These are phyloP conservation scores for Williopsis jadinii DNA, from an alignment of 1,139 yeast species.

Conservation along the genomic window DNA sequence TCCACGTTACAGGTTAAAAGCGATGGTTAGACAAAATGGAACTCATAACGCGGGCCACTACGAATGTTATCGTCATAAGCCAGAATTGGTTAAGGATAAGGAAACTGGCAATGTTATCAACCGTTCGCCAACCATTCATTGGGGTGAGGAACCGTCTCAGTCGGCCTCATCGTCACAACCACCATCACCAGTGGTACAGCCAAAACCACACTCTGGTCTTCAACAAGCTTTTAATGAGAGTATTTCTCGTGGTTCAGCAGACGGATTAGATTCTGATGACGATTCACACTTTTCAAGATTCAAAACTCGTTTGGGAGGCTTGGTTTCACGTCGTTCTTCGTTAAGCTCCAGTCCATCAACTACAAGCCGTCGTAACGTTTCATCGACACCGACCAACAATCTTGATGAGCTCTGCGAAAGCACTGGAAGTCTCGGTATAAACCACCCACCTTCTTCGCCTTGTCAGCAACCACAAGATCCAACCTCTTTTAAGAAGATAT, in stretches of 20 bases:
- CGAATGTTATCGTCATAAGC: conserved; percentile 71
- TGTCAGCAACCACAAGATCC: neutral
- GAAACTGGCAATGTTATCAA: conserved; percentile 38
- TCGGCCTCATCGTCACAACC: neutral
- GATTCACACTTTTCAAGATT: conserved; percentile 16
- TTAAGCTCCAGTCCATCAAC: conserved; percentile 7
- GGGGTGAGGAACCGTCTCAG: conserved; percentile 5
- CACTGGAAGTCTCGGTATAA: too few species aligned
- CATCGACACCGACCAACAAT: too few species aligned
- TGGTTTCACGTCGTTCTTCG: conserved; percentile 21
- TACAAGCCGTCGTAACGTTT: neutral
- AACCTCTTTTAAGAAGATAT: conserved; percentile 33
- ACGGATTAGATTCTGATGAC: conserved; percentile 5
- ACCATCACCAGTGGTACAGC: neutral
- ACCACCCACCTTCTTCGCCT: too few species aligned
- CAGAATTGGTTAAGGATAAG: conserved; percentile 45
- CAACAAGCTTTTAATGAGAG: neutral
- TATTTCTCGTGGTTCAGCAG: conserved; percentile 12
- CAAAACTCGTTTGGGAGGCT: conserved; percentile 18
- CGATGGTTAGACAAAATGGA: conserved; percentile 81
- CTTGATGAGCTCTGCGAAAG: too few species aligned
- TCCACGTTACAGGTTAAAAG: conserved; percentile 50
- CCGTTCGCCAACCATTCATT: conserved; percentile 37
- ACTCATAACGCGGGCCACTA: conserved; percentile 89
- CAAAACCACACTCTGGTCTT: neutral